Evolutionary conservation across 1,284 basidiomycete species (phyloP), one percentile per base, ranked within the genome.

Genomic region (Heliocybe sulcata): DNA sequence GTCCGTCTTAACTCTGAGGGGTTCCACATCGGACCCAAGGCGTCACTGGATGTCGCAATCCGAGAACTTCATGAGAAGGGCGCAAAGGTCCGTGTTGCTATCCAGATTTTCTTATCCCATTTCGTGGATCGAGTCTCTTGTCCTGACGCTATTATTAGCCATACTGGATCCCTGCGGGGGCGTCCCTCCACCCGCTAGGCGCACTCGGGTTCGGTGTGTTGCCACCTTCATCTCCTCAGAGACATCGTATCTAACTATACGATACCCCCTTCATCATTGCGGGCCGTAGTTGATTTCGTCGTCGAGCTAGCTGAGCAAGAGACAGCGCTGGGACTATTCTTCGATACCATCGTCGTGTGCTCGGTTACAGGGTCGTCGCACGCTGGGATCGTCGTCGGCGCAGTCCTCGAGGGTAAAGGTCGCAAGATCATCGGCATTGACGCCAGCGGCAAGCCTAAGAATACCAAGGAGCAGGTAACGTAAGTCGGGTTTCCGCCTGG

Each of bases 161-260:
- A 1, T 66, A 64, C 54, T 64, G 63, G 49, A 66, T 64, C 35
- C 64, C 64, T 25, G 64, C 64, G 22, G 64, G 64, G 10, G 63
- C 62, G 16, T 61, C 60, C 20, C 63, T 64, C 53, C 63, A 66
- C 49, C 64, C 63, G 6, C 57, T 64, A 1, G 64, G 64, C 25
- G 63, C 63, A 6, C 57, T 65, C 31, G 63, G 64, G 1, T 66
- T 65, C 35, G 63, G 61, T 23, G 60, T 61, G 52, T 42, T 16
- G 16, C 19, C 38, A 4, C n/a, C 29, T 12, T 31, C 29, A 12
- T 31, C 29, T 31, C 29, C 29, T 31, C 29, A 31, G 29, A 31
- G 29, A 31, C 29, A 6, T 31, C 12, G 12, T 31, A 31, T 31
- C 29, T 31, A 31, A 31, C 4, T 6, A 6, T 31, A 31, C 29